Evolutionary conservation across 2,329 filamentous ascomycete species (phyloP).

Genomic region (Aspergillus ochraceus): DNA sequence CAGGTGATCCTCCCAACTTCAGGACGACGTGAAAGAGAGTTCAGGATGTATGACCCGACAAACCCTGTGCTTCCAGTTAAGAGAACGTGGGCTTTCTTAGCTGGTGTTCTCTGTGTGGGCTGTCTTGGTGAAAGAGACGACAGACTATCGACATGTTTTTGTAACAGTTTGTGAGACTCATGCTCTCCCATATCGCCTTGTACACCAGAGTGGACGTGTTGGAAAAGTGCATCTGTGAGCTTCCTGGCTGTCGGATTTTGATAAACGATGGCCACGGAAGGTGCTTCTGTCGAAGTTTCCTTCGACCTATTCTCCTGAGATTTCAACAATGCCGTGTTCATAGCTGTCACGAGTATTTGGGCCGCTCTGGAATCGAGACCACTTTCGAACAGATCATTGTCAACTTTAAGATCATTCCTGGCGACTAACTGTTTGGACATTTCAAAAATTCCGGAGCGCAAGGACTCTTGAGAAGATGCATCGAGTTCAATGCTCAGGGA

Average conservation of each 20-base stretch:
- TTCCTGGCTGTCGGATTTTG: not conserved
- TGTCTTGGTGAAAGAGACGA: not conserved
- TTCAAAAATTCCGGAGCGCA: not conserved
- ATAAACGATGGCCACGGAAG: not conserved
- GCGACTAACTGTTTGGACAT: not conserved
- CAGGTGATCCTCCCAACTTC: slow-evolving; percentile 5
- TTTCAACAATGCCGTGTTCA: not conserved
- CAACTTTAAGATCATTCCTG: not conserved
- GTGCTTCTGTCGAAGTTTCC: not conserved
- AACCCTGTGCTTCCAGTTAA: slow-evolving; percentile 13
- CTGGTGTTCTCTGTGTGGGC: not conserved
- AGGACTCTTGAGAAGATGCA: not conserved
- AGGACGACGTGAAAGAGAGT: not conserved
- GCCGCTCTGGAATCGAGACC: not conserved
- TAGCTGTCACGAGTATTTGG: not conserved
- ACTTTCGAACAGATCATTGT: not conserved
- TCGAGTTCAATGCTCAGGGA: not conserved
- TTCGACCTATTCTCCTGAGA: not conserved
- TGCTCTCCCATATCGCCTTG: not conserved
- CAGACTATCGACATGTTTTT: not conserved
- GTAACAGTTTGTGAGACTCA: not conserved
- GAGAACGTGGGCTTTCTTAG: slow-evolving; percentile 3
- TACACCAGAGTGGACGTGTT: not conserved
- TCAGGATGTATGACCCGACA: slow-evolving; percentile 5
- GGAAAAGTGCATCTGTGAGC: not conserved